Evolutionary conservation across 345 rosid species (phyloP).

Genomic region (Nasturtium officinale): DNA sequence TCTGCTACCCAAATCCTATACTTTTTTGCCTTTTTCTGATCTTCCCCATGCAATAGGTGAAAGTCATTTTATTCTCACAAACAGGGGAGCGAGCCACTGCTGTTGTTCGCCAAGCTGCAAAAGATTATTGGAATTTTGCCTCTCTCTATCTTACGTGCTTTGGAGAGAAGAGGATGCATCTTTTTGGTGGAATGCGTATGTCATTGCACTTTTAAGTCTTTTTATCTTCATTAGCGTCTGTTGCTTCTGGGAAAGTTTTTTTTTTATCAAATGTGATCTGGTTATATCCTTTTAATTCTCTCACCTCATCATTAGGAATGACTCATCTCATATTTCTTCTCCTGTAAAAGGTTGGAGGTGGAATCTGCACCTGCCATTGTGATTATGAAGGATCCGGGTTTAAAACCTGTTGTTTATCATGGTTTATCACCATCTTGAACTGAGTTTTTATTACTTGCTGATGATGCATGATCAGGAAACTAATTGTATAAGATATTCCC

Average conservation of each 20-base stretch:
- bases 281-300: slow-evolving; percentile 6
- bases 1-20: slow-evolving; percentile 1
- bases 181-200: slow-evolving; percentile 93
- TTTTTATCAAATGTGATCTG: slow-evolving; percentile 11
- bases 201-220: slow-evolving; percentile 38
- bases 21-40: slow-evolving; percentile 13
- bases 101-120: slow-evolving; percentile 70
- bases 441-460: slow-evolving; percentile 14
- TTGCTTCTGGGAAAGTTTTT: neutral
- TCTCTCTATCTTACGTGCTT: slow-evolving; percentile 76
- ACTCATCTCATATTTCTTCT: slow-evolving; percentile 37
- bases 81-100: slow-evolving; percentile 95
- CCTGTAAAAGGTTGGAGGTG: slow-evolving; percentile 74
- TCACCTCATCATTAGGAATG: slow-evolving; percentile 11
- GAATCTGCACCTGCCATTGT: slow-evolving; percentile 94
- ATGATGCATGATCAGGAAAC: slow-evolving; percentile 31
- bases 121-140: slow-evolving; percentile 73
- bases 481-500: slow-evolving; percentile 21
- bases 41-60: slow-evolving; percentile 59
- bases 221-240: neutral
- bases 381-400: slow-evolving; percentile 84
- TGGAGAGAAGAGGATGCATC: slow-evolving; percentile 94
- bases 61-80: slow-evolving; percentile 87
- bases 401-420: slow-evolving; percentile 82
- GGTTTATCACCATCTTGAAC: slow-evolving; percentile 52